Base-by-base conservation (phyloP, 1,284 basidiomycete species). In the Cryptococcus sp. region DNA sequence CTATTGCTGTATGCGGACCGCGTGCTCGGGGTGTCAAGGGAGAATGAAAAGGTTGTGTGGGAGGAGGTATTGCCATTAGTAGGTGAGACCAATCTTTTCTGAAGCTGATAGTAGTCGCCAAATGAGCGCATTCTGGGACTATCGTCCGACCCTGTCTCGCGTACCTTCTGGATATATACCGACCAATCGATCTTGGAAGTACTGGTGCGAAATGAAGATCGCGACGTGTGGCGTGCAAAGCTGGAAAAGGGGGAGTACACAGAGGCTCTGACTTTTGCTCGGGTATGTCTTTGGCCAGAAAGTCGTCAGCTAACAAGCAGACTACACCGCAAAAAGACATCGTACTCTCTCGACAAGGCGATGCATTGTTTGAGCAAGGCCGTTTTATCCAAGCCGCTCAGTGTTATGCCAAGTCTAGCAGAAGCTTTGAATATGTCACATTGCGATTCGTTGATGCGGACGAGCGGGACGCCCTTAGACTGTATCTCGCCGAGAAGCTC, bases 91-190 rank as follows among this genome's bases (percentile, higher is more conserved):
- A 23, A 19, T 19, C 41, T 16, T 22, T 38, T 49, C 52, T 51
- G 19, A 43, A 38, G 19, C 25, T 25, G 27, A 27, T 67, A 30
- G 27, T 30, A 93, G 91, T 87, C 85, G 84, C 80, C 84, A 3
- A 85, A 83, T 35, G 91, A 94, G 72, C 79, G 80, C 52, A 86
- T 91, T 7, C 81, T 85, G 23, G 90, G 88, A 0, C 80, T 96
- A 22, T 84, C 87, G 5, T 83, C 88, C 7, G 96, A 99, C 77
- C 87, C 90, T 8, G 85, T 91, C 5, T 86, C 90, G 8, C 86
- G 86, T 72, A 98, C 95, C 4, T 95, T 90, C 69, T 99, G 96
- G 96, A 84, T 96, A 2, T 96, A 90, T 75, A 94, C 95, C 0
- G 87, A 92, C 66, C 85, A 88, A 58, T 90, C 91, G 0, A 85